phyloP scores from a whole-genome alignment of 352 stramenopile species.

The Stramenopiles sp. region DNA sequence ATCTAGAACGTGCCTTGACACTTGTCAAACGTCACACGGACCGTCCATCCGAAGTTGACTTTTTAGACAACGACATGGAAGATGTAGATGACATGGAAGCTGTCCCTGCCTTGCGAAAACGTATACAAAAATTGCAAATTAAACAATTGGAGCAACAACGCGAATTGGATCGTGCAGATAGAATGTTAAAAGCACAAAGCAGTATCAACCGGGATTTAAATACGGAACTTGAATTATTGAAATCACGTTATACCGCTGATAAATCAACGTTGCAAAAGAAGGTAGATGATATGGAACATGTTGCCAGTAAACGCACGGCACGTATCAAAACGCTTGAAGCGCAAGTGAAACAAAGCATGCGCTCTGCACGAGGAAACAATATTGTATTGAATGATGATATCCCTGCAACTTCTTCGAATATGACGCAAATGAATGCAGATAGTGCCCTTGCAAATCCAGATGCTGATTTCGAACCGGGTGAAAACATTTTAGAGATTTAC shows the following conservation, averaged over 20 bases:
- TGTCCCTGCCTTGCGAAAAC: slow-evolving; percentile 24
- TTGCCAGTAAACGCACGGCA: slow-evolving; percentile 51
- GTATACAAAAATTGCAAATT: slow-evolving; percentile 60
- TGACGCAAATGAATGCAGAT: slow-evolving; percentile 12
- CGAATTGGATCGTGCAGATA: slow-evolving; percentile 68
- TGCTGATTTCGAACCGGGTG: slow-evolving; percentile 35
- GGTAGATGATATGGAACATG: slow-evolving; percentile 53
- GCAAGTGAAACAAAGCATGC: slow-evolving; percentile 54
- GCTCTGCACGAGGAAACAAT: no score
- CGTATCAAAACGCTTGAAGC: slow-evolving; percentile 54
- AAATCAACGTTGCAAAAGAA: slow-evolving; percentile 45
- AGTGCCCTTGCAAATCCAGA: no score
- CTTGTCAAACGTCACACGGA: slow-evolving; percentile 25
- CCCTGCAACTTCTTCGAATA: slow-evolving; percentile 13
- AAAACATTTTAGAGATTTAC: slow-evolving; percentile 71
- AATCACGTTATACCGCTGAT: slow-evolving; percentile 37
- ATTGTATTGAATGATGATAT: slow-evolving; percentile 12
- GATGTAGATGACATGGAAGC: slow-evolving; percentile 19
- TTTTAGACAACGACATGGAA: slow-evolving; percentile 19
- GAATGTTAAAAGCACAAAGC: slow-evolving; percentile 79
- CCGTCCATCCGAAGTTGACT: slow-evolving; percentile 21
- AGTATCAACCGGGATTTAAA: slow-evolving; percentile 74
- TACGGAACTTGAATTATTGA: slow-evolving; percentile 63
- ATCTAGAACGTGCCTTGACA: slow-evolving; percentile 31
- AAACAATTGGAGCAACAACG: slow-evolving; percentile 61